Evolutionary conservation across 306 rosid genomes (phyloP).

Genomic region (Cucumis melo): DNA sequence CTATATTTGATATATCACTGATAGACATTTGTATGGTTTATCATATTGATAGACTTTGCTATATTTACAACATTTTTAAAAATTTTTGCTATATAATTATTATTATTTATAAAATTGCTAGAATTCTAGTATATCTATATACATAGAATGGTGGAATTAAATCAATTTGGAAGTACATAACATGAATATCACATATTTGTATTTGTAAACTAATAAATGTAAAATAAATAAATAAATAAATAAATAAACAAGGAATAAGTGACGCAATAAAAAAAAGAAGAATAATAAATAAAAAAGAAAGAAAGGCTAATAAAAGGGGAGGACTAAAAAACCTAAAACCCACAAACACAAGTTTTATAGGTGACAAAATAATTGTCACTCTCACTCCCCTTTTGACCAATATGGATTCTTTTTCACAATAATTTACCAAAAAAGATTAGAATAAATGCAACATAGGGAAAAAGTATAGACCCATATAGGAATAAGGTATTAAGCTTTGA

Average conservation of each 20-base stretch:
- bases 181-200: too few relatives aligned
- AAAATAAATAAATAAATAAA: too few relatives aligned
- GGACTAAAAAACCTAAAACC: neutral
- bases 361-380: neutral
- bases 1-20: too few relatives aligned
- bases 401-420: slow-evolving; percentile 2
- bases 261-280: neutral
- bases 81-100: too few relatives aligned
- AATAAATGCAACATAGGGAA: slow-evolving; percentile 6
- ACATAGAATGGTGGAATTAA: too few relatives aligned
- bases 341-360: neutral
- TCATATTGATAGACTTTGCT: too few relatives aligned
- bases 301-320: neutral
- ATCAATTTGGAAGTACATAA: too few relatives aligned
- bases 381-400: neutral
- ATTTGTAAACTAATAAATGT: too few relatives aligned
- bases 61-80: too few relatives aligned
- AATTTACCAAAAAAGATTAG: neutral
- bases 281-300: neutral
- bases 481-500: neutral
- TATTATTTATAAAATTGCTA: too few relatives aligned
- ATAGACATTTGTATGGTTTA: too few relatives aligned
- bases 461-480: neutral
- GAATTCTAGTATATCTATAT: too few relatives aligned
- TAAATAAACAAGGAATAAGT: neutral